Evolutionary conservation across 2,329 filamentous ascomycete genomes (phyloP).

Genomic region (Penicillium expansum): DNA sequence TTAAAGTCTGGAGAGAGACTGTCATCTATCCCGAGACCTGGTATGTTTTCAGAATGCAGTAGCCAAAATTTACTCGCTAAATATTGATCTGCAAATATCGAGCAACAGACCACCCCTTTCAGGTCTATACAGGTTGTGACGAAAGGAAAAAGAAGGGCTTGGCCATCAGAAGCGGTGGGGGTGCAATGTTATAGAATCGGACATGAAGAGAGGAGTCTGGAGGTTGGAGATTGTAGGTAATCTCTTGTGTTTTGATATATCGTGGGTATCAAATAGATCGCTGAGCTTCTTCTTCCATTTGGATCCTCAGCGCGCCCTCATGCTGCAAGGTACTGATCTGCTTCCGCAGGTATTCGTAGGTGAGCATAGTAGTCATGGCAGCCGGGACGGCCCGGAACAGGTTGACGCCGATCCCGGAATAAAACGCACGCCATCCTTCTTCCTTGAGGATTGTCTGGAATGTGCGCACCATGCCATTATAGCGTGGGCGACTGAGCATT

Average conservation of each 20-base stretch:
- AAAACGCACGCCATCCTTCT: slow-evolving; percentile 95
- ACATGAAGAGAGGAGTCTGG: not conserved
- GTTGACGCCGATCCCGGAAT: slow-evolving; percentile 95
- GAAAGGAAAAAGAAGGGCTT: not conserved
- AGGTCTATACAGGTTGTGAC: slow-evolving; percentile 21
- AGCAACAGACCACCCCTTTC: slow-evolving; percentile 4
- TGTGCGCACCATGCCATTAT: slow-evolving; percentile 76
- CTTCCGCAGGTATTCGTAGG: slow-evolving; percentile 76
- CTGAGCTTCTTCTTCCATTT: slow-evolving; percentile 19
- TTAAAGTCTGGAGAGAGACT: slow-evolving; percentile 8
- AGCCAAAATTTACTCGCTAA: slow-evolving; percentile 17
- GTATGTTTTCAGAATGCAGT: slow-evolving; percentile 16
- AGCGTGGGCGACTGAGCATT: slow-evolving; percentile 57
- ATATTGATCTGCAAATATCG: slow-evolving; percentile 12
- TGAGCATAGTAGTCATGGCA: slow-evolving; percentile 95
- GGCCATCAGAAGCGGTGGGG: not conserved
- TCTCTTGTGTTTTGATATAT: slow-evolving; percentile 5
- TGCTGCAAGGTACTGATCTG: slow-evolving; percentile 54
- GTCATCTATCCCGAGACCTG: slow-evolving; percentile 20
- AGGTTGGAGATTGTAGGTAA: not conserved
- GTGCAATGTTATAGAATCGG: not conserved
- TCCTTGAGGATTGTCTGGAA: slow-evolving; percentile 81
- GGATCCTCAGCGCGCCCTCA: slow-evolving; percentile 44
- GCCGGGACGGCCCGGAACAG: slow-evolving; percentile 94
- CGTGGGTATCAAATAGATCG: slow-evolving; percentile 22